Percentiles rank a stretch among this genome's conserved stretches.
phyloP scores from a whole-genome alignment of 495 filamentous ascomycete genomes.

The Penicillium cinerascens region DNA sequence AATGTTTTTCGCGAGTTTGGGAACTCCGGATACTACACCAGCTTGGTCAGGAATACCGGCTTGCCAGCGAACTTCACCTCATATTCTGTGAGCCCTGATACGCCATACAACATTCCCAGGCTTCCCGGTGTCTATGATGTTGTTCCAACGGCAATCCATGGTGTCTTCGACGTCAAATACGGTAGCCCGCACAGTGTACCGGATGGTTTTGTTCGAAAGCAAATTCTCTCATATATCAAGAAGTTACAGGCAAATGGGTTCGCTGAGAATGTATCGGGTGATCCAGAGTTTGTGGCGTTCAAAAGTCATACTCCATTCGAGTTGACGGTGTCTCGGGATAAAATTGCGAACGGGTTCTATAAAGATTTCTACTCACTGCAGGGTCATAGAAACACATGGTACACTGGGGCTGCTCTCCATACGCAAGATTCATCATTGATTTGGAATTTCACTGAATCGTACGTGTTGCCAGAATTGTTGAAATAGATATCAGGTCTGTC shows the following conservation, averaged over 20 bases:
- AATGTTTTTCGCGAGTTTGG: slow-evolving; percentile 30
- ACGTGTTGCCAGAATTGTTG: slow-evolving; percentile 6
- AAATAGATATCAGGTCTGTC: not conserved
- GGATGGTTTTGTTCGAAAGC: not conserved
- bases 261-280: slow-evolving; percentile 3
- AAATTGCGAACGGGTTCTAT: slow-evolving; percentile 37
- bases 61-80: slow-evolving; percentile 25
- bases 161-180: slow-evolving; percentile 18
- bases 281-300: slow-evolving; percentile 20
- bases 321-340: slow-evolving; percentile 20
- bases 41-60: slow-evolving; percentile 39
- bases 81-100: slow-evolving; percentile 6
- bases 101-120: slow-evolving; percentile 22
- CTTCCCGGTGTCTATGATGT: slow-evolving; percentile 27
- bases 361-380: slow-evolving; percentile 34
- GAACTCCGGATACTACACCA: slow-evolving; percentile 42
- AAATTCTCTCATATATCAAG: slow-evolving; percentile 11
- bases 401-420: slow-evolving; percentile 27
- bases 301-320: slow-evolving; percentile 30
- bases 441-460: slow-evolving; percentile 14
- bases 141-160: slow-evolving; percentile 14
- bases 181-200: slow-evolving; percentile 9
- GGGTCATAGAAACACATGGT: slow-evolving; percentile 34
- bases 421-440: slow-evolving; percentile 15
- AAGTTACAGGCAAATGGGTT: slow-evolving; percentile 18